Base-by-base conservation (phyloP, 2,329 filamentous ascomycete species). In the Trichophaea hybrida region DNA sequence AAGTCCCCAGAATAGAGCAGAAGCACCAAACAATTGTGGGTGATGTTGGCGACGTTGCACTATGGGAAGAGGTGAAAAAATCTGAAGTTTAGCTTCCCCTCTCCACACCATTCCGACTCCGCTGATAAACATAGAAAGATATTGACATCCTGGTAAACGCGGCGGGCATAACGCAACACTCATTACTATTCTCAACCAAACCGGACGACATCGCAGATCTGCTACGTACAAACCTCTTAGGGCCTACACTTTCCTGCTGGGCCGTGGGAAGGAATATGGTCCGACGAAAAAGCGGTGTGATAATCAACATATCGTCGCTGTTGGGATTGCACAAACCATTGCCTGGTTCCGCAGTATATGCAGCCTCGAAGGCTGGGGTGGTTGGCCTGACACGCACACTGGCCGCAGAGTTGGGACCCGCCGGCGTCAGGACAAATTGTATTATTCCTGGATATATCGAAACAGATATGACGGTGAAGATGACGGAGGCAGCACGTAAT, bases 401-500 rank as follows among this genome's bases (percentile, higher is more conserved):
- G 2, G 82, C 82, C 46, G 76, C 73, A 54, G 82, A 88, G 72
- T 72, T 83, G 67, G 79, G 79, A 55, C 73, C 75, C 61, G 74
- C 76, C 52, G 78, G 78, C 53, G 78, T 94, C 60, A 78, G 89
- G 34, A 84, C 87, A 51, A 94, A 94, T 73, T 84, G 84, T 33
- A 80, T 94, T 64, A 74, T 91, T 46, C 88, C 88, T 0, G 88
- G 88, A 5, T 94, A 91, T 74, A 83, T 94, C 66, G 76, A 85
- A 59, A 91, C 87, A 50, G 78, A 81, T 52, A 94, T 94, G 87
- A 88, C 85, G 66, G 73, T 78, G 70, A 75, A 86, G 90, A 73
- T 73, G 34, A 48, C 54, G 5, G 52, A 60, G 43, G 46, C 33
- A 32, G 62, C 55, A 13, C 57, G 52, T 37, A 43, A 44, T 6